Conservation (phyloP, 768 basidiomycete species). For the Mycena haematopus region DNA sequence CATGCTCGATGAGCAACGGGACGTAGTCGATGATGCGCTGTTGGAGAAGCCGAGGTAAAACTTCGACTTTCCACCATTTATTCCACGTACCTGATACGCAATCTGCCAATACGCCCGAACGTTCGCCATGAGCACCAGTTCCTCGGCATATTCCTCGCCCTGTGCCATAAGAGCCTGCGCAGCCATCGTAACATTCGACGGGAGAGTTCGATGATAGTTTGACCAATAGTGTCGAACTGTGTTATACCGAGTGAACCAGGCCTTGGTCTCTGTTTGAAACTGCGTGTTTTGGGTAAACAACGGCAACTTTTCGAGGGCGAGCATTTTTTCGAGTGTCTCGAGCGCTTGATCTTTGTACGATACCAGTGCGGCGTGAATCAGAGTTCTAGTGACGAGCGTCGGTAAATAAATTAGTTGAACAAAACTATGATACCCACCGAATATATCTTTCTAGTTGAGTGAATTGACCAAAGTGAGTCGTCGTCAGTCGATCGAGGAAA, state of each 20-base stretch:
- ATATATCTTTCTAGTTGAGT: slow-evolving; percentile 34
- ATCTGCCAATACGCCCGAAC: slow-evolving; percentile 55
- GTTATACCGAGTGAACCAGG: slow-evolving; percentile 15
- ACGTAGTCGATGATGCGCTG: slow-evolving; percentile 57
- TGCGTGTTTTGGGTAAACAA: slow-evolving; percentile 27
- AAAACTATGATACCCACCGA: slow-evolving; percentile 35
- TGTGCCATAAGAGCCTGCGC: neutral
- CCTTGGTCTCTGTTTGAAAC: slow-evolving; percentile 3
- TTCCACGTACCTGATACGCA: slow-evolving; percentile 48
- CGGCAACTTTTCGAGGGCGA: slow-evolving; percentile 16
- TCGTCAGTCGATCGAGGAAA: slow-evolving; percentile 34
- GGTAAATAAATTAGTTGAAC: neutral
- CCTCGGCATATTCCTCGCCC: slow-evolving; percentile 33
- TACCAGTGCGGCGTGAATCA: slow-evolving; percentile 39
- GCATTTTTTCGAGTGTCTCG: slow-evolving; percentile 20
- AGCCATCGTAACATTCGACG: neutral
- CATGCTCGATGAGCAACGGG: slow-evolving; percentile 50
- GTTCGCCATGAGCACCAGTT: slow-evolving; percentile 51
- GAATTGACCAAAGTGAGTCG: slow-evolving; percentile 48
- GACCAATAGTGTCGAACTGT: neutral
- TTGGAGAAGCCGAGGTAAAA: neutral
- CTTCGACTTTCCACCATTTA: neutral
- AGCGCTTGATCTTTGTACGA: slow-evolving; percentile 31
- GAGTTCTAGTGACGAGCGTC: slow-evolving; percentile 32
- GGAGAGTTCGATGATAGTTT: neutral